These are phyloP conservation scores for Pseudogymnoascus sp. DNA, from an alignment of 2,329 filamentous ascomycete species.

Conservation along the genomic window DNA sequence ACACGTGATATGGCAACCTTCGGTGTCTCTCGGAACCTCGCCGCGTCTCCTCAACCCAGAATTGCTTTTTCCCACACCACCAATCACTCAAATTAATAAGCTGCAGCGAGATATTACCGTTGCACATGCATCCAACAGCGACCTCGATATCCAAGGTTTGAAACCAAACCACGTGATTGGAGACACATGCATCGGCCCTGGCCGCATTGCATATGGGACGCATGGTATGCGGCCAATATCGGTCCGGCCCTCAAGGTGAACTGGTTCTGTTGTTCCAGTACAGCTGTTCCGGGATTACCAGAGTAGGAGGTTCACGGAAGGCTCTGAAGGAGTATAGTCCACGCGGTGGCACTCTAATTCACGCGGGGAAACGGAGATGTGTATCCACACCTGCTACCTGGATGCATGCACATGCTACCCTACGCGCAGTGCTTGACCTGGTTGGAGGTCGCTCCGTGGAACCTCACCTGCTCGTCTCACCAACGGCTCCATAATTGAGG, in stretches of 20 bases:
- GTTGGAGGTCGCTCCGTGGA: not conserved
- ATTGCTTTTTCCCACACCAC: not conserved
- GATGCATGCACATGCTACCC: constrained; percentile 4
- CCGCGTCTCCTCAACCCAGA: not conserved
- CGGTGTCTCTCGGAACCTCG: not conserved
- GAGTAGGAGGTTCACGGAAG: not conserved
- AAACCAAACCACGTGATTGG: constrained; percentile 7
- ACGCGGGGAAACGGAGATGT: constrained; percentile 5
- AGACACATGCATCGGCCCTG: constrained; percentile 2
- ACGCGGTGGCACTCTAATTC: not conserved
- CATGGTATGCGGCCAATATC: constrained; percentile 6
- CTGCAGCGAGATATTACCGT: not conserved
- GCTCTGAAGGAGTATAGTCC: not conserved
- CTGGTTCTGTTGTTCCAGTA: not conserved
- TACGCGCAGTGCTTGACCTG: constrained; percentile 4
- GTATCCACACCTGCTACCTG: not conserved
- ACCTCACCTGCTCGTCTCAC: not conserved
- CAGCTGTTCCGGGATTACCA: not conserved
- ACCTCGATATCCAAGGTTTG: not conserved
- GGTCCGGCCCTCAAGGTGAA: not conserved
- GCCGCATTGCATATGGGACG: constrained; percentile 1
- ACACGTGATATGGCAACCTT: not conserved
- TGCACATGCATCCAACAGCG: not conserved
- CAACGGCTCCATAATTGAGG: not conserved
- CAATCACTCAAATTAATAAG: not conserved